Conservation (phyloP, 805 yeast species). For the Metschnikowia corniflorae region DNA sequence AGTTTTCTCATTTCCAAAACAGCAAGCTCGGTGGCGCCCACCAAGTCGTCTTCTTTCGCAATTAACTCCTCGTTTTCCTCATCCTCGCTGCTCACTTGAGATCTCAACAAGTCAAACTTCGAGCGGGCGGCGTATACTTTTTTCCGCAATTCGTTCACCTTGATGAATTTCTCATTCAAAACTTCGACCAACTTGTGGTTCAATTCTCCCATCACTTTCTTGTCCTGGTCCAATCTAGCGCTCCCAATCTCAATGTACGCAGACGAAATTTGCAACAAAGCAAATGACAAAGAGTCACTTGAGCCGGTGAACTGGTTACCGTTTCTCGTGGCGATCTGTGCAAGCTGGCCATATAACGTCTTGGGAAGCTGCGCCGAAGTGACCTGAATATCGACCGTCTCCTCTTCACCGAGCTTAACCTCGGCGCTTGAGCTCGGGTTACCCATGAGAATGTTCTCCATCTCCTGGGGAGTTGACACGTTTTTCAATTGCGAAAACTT, state of each 20-base stretch:
- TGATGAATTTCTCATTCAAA: conserved; percentile 56
- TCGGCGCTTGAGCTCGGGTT: conserved; percentile 10
- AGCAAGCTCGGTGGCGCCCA: conserved; percentile 72
- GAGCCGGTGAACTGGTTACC: conserved; percentile 42
- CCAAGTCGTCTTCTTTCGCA: conserved; percentile 70
- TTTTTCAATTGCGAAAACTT: conserved; percentile 58
- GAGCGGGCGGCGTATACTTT: conserved; percentile 68
- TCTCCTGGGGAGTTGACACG: conserved; percentile 65
- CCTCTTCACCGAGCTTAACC: conserved; percentile 11
- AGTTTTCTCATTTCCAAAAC: conserved; percentile 75
- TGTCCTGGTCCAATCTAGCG: conserved; percentile 68
- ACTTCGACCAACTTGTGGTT: conserved; percentile 52
- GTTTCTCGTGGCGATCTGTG: conserved; percentile 52
- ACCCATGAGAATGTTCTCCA: conserved; percentile 54
- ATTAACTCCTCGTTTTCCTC: conserved; percentile 55
- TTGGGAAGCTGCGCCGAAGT: conserved; percentile 49
- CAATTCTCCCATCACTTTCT: conserved; percentile 54
- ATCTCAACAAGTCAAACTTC: conserved; percentile 65
- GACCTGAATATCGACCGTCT: conserved; percentile 28
- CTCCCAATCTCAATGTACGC: conserved; percentile 61
- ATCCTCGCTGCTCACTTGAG: conserved; percentile 42
- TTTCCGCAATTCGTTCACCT: conserved; percentile 58
- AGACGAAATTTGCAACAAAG: conserved; percentile 52
- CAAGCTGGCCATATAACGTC: conserved; percentile 69
- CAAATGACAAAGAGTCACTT: conserved; percentile 49